Evolutionary conservation across 2,329 filamentous ascomycete genomes (phyloP), one percentile per base, ranked within the genome.

Genomic region (Colletotrichum incanum): DNA sequence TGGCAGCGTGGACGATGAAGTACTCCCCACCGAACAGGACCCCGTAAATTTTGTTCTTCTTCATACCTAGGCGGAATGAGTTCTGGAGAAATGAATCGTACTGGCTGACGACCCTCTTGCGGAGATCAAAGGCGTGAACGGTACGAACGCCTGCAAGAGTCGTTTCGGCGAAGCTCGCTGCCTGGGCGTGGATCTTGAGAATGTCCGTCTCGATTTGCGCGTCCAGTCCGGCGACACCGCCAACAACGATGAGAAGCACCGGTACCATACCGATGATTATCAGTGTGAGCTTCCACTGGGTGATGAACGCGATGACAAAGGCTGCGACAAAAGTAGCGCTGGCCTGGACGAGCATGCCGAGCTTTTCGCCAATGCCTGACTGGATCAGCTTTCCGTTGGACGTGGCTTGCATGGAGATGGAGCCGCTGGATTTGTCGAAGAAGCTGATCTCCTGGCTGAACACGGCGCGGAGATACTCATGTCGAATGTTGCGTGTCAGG

Each of bases 401-500:
- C 12, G 59, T 64, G 41, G 67, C 58, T 31, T 70, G 67, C 43
- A 63, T 64, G 39, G 67, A 56, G 41, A 70, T 65, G 52, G 67
- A 70, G 12, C 63, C 63, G 11, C n/a, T 34, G 18, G 41, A 31
- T n/a, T 65, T 74, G 72, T 86, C 84, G 67, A 85, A 85, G 74
- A 81, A 81, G 65, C 79, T 78, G 31, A 85, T 80, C 58, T 84
- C 82, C 71, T 85, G 82, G 12, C 82, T 78, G 5, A 89, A 77
- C 1, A 84, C 79, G 31, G 81, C 77, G 41, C 84, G 80, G 18
- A 88, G 79, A 71, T 86, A 88, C 18, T 80, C 79, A 37, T 84
- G 79, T 6, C 87, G 75, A 23, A 80, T 75, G 52, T 76, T 82
- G 59, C 83, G 81, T 3, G 84, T 86, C 0, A 84, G 84, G 6